Conservation (phyloP, 2,329 filamentous ascomycete genomes). For the Lachnellula arida region DNA sequence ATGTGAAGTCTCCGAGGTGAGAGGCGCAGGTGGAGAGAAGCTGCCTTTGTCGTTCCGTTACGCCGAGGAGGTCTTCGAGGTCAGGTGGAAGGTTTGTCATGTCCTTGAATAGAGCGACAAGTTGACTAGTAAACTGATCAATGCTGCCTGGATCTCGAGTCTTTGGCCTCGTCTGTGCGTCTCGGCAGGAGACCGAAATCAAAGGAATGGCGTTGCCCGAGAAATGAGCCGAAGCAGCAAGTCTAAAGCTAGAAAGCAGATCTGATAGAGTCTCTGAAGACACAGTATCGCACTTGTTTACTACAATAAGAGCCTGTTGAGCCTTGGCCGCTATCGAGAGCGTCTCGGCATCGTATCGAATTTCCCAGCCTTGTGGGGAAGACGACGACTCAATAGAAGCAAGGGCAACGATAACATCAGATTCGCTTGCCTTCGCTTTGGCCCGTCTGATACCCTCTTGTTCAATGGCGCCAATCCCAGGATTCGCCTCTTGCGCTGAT, state of each 20-base stretch:
- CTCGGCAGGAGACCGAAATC: conserved; percentile 68
- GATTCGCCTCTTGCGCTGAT: conserved; percentile 7
- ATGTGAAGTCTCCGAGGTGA: conserved; percentile 70
- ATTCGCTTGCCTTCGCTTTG: conserved; percentile 72
- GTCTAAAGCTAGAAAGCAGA: conserved; percentile 40
- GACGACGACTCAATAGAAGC: conserved; percentile 60
- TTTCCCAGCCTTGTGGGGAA: conserved; percentile 36
- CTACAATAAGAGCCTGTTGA: conserved; percentile 46
- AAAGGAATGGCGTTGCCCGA: conserved; percentile 35
- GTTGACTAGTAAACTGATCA: conserved; percentile 59
- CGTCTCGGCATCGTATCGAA: conserved; percentile 51
- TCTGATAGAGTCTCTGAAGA: conserved; percentile 31
- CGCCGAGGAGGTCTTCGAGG: conserved; percentile 80
- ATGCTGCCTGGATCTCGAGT: conserved; percentile 59
- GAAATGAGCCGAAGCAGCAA: conserved; percentile 32
- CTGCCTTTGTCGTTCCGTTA: conserved; percentile 83
- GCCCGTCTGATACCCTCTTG: conserved; percentile 87
- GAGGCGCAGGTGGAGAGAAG: conserved; percentile 69
- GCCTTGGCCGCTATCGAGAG: conserved; percentile 48
- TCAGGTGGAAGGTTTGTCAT: conserved; percentile 69
- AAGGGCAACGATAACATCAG: conserved; percentile 80
- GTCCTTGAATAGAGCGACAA: conserved; percentile 62
- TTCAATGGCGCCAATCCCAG: conserved; percentile 67
- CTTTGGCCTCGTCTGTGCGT: conserved; percentile 38
- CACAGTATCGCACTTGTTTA: conserved; percentile 59